Conservation (phyloP, 2,329 filamentous ascomycete genomes). For the Cladobotryum mycophilum region DNA sequence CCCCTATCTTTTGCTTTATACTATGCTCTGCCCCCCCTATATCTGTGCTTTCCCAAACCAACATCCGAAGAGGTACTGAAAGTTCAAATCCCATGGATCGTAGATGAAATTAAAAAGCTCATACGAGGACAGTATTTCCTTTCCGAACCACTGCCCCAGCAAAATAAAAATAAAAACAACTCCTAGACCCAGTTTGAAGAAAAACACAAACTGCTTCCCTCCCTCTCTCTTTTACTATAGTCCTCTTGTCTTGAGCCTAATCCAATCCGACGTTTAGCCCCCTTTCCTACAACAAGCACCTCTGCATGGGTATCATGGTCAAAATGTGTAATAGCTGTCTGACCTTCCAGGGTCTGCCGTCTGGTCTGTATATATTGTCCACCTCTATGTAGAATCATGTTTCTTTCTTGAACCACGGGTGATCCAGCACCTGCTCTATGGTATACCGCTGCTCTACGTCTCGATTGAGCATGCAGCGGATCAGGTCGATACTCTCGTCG, state of each 20-base stretch:
- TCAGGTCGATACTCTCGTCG: constrained; percentile 87
- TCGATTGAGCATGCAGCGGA: constrained; percentile 86
- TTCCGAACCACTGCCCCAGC: no score
- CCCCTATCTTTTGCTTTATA: no score
- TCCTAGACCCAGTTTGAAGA: no score
- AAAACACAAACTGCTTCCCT: no score
- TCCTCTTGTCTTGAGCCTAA: not conserved
- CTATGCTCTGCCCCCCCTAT: no score
- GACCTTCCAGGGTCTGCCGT: constrained; percentile 7
- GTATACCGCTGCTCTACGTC: constrained; percentile 76
- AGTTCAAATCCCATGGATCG: no score
- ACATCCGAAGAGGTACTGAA: no score
- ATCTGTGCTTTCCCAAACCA: no score
- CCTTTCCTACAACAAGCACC: not conserved
- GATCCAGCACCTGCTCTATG: constrained; percentile 82
- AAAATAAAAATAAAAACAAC: no score
- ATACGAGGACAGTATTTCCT: no score
- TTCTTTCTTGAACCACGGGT: constrained; percentile 63
- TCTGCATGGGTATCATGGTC: constrained; percentile 14
- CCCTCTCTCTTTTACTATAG: not conserved
- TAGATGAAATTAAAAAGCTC: no score
- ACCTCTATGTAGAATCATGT: constrained; percentile 3
- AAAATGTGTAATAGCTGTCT: constrained; percentile 6
- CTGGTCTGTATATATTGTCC: not conserved
- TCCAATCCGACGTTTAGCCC: not conserved